Percentiles rank a stretch among this genome's conserved stretches.
These are phyloP conservation scores for Eutypella sp. DNA, from an alignment of 2,329 filamentous ascomycete species.

Conservation along the genomic window DNA sequence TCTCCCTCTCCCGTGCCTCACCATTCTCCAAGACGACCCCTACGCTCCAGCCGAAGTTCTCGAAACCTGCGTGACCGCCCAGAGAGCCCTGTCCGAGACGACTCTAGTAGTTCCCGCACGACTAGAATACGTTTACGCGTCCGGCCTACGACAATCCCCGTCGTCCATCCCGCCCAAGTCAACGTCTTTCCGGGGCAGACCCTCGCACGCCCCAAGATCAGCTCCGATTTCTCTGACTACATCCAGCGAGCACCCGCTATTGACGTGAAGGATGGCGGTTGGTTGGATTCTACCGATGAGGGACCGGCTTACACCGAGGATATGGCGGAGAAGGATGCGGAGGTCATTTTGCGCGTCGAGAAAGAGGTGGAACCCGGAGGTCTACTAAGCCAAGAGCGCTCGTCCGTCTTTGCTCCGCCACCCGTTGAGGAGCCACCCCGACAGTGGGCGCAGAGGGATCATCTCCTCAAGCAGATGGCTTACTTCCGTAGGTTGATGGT, in stretches of 20 bases:
- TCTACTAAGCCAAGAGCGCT: conserved; percentile 64
- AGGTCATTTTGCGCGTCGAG: conserved; percentile 63
- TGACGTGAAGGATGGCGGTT: conserved; percentile 54
- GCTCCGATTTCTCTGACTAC: conserved; percentile 53
- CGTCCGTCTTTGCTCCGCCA: conserved; percentile 69
- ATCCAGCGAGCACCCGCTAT: conserved; percentile 45
- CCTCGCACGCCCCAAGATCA: conserved; percentile 43
- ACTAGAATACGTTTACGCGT: conserved; percentile 45
- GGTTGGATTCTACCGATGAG: conserved; percentile 49
- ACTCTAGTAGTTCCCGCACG: conserved; percentile 20
- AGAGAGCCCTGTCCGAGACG: conserved; percentile 20
- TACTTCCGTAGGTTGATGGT: conserved; percentile 78
- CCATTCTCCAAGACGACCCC: conserved; percentile 33
- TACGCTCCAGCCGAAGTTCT: conserved; percentile 38
- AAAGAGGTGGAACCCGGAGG: conserved; percentile 71
- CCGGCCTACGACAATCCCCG: conserved; percentile 44
- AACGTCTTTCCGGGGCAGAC: conserved; percentile 35
- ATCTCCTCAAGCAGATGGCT: conserved; percentile 72
- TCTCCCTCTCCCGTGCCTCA: conserved; percentile 37
- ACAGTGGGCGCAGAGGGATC: conserved; percentile 84
- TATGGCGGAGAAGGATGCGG: conserved; percentile 63
- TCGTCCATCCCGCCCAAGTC: conserved; percentile 56
- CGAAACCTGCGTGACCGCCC: conserved; percentile 29
- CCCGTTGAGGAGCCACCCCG: conserved; percentile 65
- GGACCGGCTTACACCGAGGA: conserved; percentile 54